Percentiles rank a stretch among this genome's conserved stretches.
phyloP scores from a whole-genome alignment of 2,329 filamentous ascomycete species.

The Lachnellula willkommii region DNA sequence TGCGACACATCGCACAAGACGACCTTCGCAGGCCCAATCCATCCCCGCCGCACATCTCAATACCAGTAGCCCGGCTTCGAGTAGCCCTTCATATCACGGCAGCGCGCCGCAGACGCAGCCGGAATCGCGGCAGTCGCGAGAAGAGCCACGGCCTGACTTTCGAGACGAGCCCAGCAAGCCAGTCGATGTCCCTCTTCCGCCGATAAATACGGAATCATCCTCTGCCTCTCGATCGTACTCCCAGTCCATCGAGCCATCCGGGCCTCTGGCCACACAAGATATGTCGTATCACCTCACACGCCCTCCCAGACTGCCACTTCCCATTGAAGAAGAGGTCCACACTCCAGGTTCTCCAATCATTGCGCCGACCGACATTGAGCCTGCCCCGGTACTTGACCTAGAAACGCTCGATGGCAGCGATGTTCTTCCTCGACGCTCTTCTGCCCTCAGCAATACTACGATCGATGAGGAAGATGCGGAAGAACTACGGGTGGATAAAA shows the following conservation, averaged over 20 bases:
- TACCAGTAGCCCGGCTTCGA: constrained; percentile 19
- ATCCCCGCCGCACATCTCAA: constrained; percentile 11
- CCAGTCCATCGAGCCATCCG: constrained; percentile 49
- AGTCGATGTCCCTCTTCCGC: constrained; percentile 44
- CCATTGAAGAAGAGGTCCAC: constrained; percentile 86
- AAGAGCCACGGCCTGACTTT: constrained; percentile 32
- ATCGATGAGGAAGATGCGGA: constrained; percentile 79
- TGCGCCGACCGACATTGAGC: constrained; percentile 54
- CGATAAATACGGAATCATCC: constrained; percentile 23
- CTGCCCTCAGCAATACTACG: constrained; percentile 55
- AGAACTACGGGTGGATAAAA: constrained; percentile 69
- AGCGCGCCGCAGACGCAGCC: constrained; percentile 17
- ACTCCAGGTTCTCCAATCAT: constrained; percentile 88
- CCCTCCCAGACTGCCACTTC: constrained; percentile 85
- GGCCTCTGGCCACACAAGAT: constrained; percentile 36
- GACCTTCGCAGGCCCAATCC: constrained; percentile 22
- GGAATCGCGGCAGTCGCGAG: constrained; percentile 23
- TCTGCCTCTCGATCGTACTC: constrained; percentile 24
- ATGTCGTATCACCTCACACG: constrained; percentile 58
- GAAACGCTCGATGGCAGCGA: constrained; percentile 48
- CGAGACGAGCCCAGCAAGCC: constrained; percentile 48
- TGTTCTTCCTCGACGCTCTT: constrained; percentile 45
- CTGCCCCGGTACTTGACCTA: constrained; percentile 25
- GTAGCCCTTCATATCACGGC: constrained; percentile 18
- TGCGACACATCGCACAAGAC: constrained; percentile 23